A percentile compares a stretch with the other conserved stretches of the same genome.
Evolutionary conservation across 768 basidiomycete species (phyloP).

Genomic region (Lentinus brumalis): DNA sequence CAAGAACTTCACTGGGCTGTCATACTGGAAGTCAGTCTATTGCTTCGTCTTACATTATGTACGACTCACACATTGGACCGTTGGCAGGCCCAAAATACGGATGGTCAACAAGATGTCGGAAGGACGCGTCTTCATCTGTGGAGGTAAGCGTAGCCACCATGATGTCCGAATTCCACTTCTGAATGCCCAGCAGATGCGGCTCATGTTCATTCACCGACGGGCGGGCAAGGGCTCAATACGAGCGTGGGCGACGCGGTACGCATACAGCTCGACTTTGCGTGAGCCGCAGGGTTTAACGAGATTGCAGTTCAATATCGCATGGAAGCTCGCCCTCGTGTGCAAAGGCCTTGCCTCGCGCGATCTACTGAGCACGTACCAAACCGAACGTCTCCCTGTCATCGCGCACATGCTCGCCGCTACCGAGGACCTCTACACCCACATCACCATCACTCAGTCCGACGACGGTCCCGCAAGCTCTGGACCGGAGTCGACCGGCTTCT

Average conservation of each 20-base stretch:
- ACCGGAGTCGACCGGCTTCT: constrained; percentile 12
- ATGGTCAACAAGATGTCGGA: constrained; percentile 45
- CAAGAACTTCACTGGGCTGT: constrained; percentile 26
- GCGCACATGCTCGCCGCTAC: constrained; percentile 31
- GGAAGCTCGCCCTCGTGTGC: constrained; percentile 34
- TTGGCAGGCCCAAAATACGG: constrained; percentile 46
- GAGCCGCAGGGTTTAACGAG: background rate
- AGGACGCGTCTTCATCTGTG: constrained; percentile 47
- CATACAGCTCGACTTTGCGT: too few relatives aligned
- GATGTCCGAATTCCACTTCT: background rate
- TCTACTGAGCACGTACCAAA: constrained; percentile 31
- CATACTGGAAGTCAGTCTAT: constrained; percentile 31
- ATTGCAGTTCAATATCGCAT: constrained; percentile 31
- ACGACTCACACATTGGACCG: background rate
- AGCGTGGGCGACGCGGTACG: constrained; percentile 29
- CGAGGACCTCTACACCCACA: constrained; percentile 12
- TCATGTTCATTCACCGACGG: constrained; percentile 47
- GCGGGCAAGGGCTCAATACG: constrained; percentile 40
- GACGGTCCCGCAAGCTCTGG: background rate
- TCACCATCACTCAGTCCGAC: background rate
- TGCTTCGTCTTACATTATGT: background rate
- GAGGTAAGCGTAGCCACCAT: constrained; percentile 38
- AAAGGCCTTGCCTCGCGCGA: constrained; percentile 26
- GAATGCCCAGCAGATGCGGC: constrained; percentile 45
- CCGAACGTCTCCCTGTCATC: constrained; percentile 35